Conservation (phyloP, 768 basidiomycete genomes). For the Boletus reticulatus region DNA sequence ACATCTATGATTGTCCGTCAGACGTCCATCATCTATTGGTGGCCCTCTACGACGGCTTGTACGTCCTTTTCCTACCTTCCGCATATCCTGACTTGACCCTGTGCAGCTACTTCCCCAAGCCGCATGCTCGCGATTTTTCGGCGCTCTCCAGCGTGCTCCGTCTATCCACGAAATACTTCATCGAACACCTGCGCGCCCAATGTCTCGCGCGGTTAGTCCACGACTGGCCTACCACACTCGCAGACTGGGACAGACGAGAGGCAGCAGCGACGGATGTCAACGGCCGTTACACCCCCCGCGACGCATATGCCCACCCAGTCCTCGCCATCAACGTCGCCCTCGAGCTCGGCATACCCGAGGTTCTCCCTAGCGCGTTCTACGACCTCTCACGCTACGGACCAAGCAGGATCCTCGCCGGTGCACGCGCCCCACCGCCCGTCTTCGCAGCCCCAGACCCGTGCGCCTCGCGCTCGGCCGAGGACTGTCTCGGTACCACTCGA, state of each 20-base stretch:
- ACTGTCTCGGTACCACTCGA: neutral
- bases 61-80: slow-evolving; percentile 24
- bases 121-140: slow-evolving; percentile 54
- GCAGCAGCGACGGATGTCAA: slow-evolving; percentile 45
- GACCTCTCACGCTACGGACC: slow-evolving; percentile 73
- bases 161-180: slow-evolving; percentile 73
- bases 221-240: slow-evolving; percentile 69
- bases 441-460: slow-evolving; percentile 26
- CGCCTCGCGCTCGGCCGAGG: neutral
- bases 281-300: slow-evolving; percentile 59
- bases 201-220: slow-evolving; percentile 56
- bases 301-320: slow-evolving; percentile 62
- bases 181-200: slow-evolving; percentile 59
- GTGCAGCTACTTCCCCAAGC: slow-evolving; percentile 52
- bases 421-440: slow-evolving; percentile 34
- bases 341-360: slow-evolving; percentile 53
- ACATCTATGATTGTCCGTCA: slow-evolving; percentile 61
- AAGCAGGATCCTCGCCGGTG: slow-evolving; percentile 61
- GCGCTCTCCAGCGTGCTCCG: slow-evolving; percentile 63
- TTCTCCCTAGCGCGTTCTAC: slow-evolving; percentile 73
- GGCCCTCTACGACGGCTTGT: slow-evolving; percentile 79
- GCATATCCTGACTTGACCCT: neutral
- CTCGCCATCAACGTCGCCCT: slow-evolving; percentile 68
- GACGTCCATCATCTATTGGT: slow-evolving; percentile 66
- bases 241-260: slow-evolving; percentile 70